phyloP scores from a whole-genome alignment of 148 eudicot genomes.

The Fallopia convolvulus region DNA sequence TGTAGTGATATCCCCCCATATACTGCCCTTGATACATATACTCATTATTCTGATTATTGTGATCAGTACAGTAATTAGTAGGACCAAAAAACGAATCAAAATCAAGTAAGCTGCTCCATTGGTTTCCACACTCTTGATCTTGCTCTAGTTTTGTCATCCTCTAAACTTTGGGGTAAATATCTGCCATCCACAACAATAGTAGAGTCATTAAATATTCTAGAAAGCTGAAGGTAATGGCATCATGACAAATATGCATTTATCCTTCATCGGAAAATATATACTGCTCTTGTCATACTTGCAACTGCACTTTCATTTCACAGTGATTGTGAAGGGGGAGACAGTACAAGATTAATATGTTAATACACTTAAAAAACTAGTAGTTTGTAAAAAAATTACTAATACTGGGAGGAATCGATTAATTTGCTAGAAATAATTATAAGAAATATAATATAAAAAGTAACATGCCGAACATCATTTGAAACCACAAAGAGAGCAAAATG shows the following conservation, averaged over 20 bases:
- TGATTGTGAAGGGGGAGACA: not conserved
- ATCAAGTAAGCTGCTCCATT: slow-evolving; percentile 56
- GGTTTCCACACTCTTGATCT: slow-evolving; percentile 44
- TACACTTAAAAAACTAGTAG: not conserved
- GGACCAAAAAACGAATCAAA: slow-evolving; percentile 28
- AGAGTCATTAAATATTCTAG: not conserved
- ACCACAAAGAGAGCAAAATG: not conserved
- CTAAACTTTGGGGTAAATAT: not conserved
- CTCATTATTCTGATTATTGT: slow-evolving; percentile 46
- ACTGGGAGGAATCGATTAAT: not conserved
- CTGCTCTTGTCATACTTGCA: slow-evolving; percentile 1
- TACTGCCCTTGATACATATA: slow-evolving; percentile 40
- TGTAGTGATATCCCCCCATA: slow-evolving; percentile 28
- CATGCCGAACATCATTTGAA: not conserved
- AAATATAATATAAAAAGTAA: not conserved
- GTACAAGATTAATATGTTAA: not conserved
- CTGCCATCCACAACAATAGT: slow-evolving; percentile 7
- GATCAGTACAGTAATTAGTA: slow-evolving; percentile 33
- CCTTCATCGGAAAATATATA: not conserved
- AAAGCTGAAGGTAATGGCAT: not conserved
- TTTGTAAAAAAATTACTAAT: not conserved
- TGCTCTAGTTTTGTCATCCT: slow-evolving; percentile 26
- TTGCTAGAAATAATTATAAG: not conserved
- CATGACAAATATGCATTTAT: not conserved
- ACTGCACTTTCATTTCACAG: not conserved